Percentiles rank a stretch among this genome's conserved stretches.
These are phyloP conservation scores for Aspergillus puulaauensis DNA, from an alignment of 2,329 filamentous ascomycete species.

Conservation along the genomic window DNA sequence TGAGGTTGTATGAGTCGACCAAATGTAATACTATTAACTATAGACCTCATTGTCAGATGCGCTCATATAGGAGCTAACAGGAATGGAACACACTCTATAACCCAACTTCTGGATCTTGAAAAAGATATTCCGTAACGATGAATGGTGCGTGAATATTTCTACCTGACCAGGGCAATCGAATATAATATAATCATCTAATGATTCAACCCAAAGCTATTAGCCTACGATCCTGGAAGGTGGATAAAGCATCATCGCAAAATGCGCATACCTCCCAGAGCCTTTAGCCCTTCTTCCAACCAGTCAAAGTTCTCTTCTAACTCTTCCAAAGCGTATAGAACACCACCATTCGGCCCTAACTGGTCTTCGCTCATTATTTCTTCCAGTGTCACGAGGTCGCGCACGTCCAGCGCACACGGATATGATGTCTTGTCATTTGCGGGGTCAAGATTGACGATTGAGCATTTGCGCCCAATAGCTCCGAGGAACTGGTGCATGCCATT, in stretches of 20 bases:
- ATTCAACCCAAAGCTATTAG: neutral
- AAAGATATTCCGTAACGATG: constrained; percentile 87
- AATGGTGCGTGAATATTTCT: constrained; percentile 94
- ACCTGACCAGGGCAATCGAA: constrained; percentile 98
- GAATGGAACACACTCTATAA: constrained; percentile 69
- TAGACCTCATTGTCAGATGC: constrained; percentile 10
- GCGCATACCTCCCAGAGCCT: constrained; percentile 63
- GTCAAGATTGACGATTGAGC: constrained; percentile 93
- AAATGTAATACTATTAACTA: constrained; percentile 92
- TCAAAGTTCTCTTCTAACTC: constrained; percentile 92
- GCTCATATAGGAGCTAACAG: neutral
- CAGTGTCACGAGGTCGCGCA: constrained; percentile 81
- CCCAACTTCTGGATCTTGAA: constrained; percentile 85
- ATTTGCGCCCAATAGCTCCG: constrained; percentile 89
- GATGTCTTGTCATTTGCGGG: constrained; percentile 92
- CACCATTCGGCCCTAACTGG: constrained; percentile 86
- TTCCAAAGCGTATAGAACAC: constrained; percentile 88
- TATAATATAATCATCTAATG: constrained; percentile 78
- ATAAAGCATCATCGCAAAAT: neutral
- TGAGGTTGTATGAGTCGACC: constrained; percentile 90
- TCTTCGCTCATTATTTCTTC: constrained; percentile 96
- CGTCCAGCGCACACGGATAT: constrained; percentile 87
- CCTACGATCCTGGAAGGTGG: neutral
- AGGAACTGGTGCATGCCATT: constrained; percentile 99
- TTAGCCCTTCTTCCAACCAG: constrained; percentile 81